Base-by-base conservation (phyloP, 139 green algal species). In the Chlorella sp. region DNA sequence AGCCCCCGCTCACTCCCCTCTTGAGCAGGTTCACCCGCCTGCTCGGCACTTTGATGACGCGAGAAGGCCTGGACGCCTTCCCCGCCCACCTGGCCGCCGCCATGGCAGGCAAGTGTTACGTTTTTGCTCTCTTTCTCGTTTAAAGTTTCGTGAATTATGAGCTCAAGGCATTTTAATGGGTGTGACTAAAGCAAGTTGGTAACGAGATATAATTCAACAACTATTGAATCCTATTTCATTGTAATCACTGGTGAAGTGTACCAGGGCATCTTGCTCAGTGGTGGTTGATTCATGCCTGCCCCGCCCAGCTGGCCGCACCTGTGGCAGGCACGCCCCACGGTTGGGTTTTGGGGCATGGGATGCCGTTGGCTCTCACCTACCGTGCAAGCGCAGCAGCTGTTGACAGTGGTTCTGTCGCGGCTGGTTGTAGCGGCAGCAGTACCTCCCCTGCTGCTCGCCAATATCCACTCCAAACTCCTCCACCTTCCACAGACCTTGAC, bases 31-130 rank as follows among this genome's bases (percentile, higher is more conserved):
- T 38, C 41, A 60, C 58, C 0, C 70, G 70, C 30, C 19, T 88
- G 82, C 85, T 85, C 75, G 93, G 92, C 3, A 81, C 95, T 43
- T 78, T 95, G 65, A 92, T 93, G 54, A 92, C 93, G 58, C 85
- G 86, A 5, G 92, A 94, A 60, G 93, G 93, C 73, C 76, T 93
- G 67, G 88, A 95, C 34, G 64, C 86, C 36, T 91, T 90, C 32
- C 56, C 73, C 0, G 67, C 46, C 9, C 81, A 90, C 22, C 60
- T 86, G 28, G 68, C 67, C 9, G 86, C 64, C 8, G 89, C 85
- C 0, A 17, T 80, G 26, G 70, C 81, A 19, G n/a, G 34, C 38
- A 76, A 24, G n/a, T 34, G 30, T 38, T 30, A 28, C 30, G 9
- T 43, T 40, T 58, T 79, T 24, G 24, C 28, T 9, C 2, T 28